Evolutionary conservation across 1,139 yeast genomes (phyloP), one percentile per base, ranked within the genome.

Genomic region (Hansenula sp.): DNA sequence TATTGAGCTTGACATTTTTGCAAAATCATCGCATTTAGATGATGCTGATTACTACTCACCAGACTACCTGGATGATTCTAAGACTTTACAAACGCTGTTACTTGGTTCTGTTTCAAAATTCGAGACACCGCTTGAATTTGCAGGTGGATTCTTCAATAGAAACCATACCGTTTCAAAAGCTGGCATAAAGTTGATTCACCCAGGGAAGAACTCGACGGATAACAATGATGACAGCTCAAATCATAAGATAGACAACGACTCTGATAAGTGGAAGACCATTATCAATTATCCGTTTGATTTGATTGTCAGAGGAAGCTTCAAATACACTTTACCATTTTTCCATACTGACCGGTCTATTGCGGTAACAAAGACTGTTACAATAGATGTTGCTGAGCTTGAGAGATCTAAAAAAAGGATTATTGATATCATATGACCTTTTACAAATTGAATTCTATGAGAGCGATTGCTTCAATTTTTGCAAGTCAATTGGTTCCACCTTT

Each of bases 1-100:
- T 9, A 84, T 84, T 7, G 94, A 89, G 54, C 63, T 93, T 39
- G 97, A 91, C 60, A 72, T 93, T 3, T 93, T 93, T 70, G 98
- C 97, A 1, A 84, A 85, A 54, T 80, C 94, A 43, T 76, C 82
- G 6, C 80, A 77, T 57, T 55, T 52, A 40, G 46, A 37, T 19
- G 60, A 60, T 27, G 59, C 49, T 12, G 49, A 38, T 10, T 49
- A 41, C 28, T 47, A 38, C 8, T 35, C 45, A 9, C 41, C 44
- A 18, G 38, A 40, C 30, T 41, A 42, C 37, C 36, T 48, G 36
- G 55, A 49, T 37, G 55, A 47, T 18, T 21, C 41, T 9, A 35
- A 24, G 3, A 21, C 40, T 21, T 66, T 76, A 15, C 78, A 86
- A 54, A 90, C 96, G 0, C 81, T 91, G 33, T 67, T 90, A 21